phyloP scores from a whole-genome alignment of 257 asterid genomes.

The Nemophila menziesii region DNA sequence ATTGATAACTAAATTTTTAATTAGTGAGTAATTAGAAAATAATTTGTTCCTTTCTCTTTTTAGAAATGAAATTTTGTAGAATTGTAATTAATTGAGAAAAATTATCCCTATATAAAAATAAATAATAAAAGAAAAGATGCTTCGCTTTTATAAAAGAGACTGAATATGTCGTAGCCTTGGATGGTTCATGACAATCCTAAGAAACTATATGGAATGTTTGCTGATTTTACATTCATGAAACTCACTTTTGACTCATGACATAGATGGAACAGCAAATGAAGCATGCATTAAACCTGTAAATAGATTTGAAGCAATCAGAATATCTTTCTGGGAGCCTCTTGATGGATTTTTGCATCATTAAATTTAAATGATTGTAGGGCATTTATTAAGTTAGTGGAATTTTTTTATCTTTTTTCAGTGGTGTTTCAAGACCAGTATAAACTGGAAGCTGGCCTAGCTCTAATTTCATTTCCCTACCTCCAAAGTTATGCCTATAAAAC shows the following conservation, averaged over 20 bases:
- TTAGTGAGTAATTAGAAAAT: no score
- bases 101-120: no score
- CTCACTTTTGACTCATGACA: background rate
- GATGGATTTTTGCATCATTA: constrained; percentile 25
- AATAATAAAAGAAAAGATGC: no score
- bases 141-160: no score
- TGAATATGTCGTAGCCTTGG: no score
- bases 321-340: constrained; percentile 54
- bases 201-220: background rate
- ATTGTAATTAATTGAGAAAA: no score
- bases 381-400: constrained; percentile 19
- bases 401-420: constrained; percentile 34
- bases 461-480: constrained; percentile 38
- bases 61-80: no score
- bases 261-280: background rate
- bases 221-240: background rate
- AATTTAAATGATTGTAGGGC: constrained; percentile 41
- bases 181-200: no score
- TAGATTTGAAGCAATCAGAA: constrained; percentile 35
- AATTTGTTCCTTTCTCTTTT: no score
- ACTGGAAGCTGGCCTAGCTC: constrained; percentile 23
- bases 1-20: no score
- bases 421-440: constrained; percentile 19
- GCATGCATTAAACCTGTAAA: constrained; percentile 12
- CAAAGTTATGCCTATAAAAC: constrained; percentile 5